These are phyloP conservation scores for Colletotrichum orbiculare DNA, from an alignment of 2,329 filamentous ascomycete species.

Conservation along the genomic window DNA sequence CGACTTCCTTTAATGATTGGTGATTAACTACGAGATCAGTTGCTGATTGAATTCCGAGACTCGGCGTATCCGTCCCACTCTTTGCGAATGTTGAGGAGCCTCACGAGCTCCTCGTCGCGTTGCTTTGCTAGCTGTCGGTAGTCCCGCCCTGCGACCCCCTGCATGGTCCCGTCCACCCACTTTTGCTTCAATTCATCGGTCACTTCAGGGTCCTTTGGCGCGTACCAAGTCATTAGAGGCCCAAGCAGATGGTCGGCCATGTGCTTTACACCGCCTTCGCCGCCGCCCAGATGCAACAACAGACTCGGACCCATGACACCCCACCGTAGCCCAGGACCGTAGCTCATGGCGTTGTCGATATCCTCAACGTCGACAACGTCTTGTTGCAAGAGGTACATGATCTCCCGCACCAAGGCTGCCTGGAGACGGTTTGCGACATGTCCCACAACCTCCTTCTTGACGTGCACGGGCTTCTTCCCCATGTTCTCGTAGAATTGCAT, in stretches of 20 bases:
- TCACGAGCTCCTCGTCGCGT: slow-evolving; percentile 25
- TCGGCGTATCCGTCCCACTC: slow-evolving; percentile 24
- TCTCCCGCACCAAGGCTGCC: slow-evolving; percentile 22
- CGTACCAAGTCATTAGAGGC: slow-evolving; percentile 31
- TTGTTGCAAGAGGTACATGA: slow-evolving; percentile 25
- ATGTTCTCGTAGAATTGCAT: slow-evolving; percentile 52
- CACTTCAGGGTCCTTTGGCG: slow-evolving; percentile 21
- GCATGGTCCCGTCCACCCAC: slow-evolving; percentile 23
- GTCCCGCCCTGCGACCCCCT: slow-evolving; percentile 16
- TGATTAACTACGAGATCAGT: no score
- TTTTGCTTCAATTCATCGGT: slow-evolving; percentile 24
- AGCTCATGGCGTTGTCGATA: slow-evolving; percentile 31
- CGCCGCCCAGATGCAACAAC: slow-evolving; percentile 38
- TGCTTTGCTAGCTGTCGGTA: slow-evolving; percentile 22
- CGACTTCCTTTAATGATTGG: no score
- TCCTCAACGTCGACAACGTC: slow-evolving; percentile 21
- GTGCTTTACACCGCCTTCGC: slow-evolving; percentile 37
- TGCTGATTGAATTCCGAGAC: not conserved
- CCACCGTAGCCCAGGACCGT: slow-evolving; percentile 38
- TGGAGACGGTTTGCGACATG: slow-evolving; percentile 59
- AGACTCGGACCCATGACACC: slow-evolving; percentile 36
- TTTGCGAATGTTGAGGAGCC: slow-evolving; percentile 19
- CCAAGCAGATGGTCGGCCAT: slow-evolving; percentile 34
- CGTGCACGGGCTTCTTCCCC: slow-evolving; percentile 52
- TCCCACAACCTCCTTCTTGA: slow-evolving; percentile 54